Base-by-base conservation (phyloP, 257 asterid genomes). In the Perilla frutescens region DNA sequence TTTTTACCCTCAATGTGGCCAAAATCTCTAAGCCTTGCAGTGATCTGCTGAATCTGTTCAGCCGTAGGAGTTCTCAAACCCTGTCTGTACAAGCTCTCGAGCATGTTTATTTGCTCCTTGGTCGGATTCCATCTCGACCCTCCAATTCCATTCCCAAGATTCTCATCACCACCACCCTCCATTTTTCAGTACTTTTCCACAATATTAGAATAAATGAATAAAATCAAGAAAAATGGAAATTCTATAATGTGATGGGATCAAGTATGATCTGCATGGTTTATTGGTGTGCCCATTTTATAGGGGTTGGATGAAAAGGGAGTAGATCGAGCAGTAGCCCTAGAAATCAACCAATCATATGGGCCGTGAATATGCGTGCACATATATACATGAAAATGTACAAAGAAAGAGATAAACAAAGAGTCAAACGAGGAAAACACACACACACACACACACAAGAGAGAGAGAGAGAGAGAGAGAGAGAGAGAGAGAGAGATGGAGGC, bases 1-100 rank as follows among this genome's bases (percentile, higher is more conserved):
- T 92, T 92, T 70, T 92, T 88, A 36, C 96, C 96, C 59, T 93
- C 98, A 8, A 93, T 87, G 74, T 86, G 96, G 3, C 97, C 98
- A 66, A 76, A 89, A 6, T 84, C 89, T 68, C 81, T 76, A 1
- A 93, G 82, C 76, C 89, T 69, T 6, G 40, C 43, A 5, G 96
- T 89, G 5, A 93, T 90, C 76, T 86, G 89, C 41, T 93, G 95
- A 34, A 93, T 93, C 71, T 93, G 93, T 2, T 93, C 92, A 2
- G 97, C 96, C 57, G 75, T 87, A 3, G 98, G 98, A 4, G 98
- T 93, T 55, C 96, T 80, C 63, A 93, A 60, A 2, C 98, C 97
- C 78, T 89, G 91, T 59, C 41, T 86, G 76, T 90, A 93, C 41
- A 90, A 61, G 37, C 81, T 76, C 76, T 93, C 97, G n/a, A 90